Evolutionary conservation across 768 basidiomycete species (phyloP).

Genomic region (Amanita subjunquillea): DNA sequence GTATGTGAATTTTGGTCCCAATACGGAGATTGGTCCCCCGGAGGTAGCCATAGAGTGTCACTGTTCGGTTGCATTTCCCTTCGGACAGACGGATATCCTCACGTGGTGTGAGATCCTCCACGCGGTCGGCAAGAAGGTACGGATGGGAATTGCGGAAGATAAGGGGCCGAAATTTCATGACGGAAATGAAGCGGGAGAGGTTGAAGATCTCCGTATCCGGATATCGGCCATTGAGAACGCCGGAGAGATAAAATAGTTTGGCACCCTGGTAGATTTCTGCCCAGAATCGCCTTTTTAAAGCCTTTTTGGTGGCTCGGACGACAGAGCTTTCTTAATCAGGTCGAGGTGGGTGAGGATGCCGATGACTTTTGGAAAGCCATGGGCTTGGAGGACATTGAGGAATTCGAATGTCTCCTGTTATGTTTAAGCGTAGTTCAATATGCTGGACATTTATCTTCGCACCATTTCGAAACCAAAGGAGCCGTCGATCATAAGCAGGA

Average conservation of each 20-base stretch:
- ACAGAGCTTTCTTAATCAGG: conserved; percentile 88
- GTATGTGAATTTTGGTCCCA: conserved; percentile 82
- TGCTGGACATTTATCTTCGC: not conserved
- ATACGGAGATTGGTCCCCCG: conserved; percentile 77
- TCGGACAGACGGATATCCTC: conserved; percentile 68
- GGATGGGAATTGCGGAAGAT: conserved; percentile 93
- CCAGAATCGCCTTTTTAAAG: conserved; percentile 98
- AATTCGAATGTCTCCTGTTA: conserved; percentile 96
- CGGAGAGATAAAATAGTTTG: conserved; percentile 95
- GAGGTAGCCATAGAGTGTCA: conserved; percentile 92
- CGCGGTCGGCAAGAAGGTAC: conserved; percentile 87
- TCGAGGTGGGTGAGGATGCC: conserved; percentile 94
- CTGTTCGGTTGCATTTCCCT: conserved; percentile 87
- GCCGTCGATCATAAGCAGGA: conserved; percentile 95
- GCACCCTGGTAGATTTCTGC: conserved; percentile 98
- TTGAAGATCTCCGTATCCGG: conserved; percentile 96
- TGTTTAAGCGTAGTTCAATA: not conserved
- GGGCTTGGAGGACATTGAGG: conserved; percentile 91
- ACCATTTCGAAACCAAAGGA: conserved; percentile 99
- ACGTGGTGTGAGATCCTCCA: conserved; percentile 90
- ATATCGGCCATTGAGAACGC: conserved; percentile 94
- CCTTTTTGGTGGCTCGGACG: conserved; percentile 84
- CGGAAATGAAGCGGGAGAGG: conserved; percentile 89
- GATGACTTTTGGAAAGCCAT: conserved; percentile 98
- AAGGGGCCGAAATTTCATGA: conserved; percentile 98